These are phyloP conservation scores for Acanthamoeba castellanii DNA, from an alignment of 208 protist species.

Conservation along the genomic window DNA sequence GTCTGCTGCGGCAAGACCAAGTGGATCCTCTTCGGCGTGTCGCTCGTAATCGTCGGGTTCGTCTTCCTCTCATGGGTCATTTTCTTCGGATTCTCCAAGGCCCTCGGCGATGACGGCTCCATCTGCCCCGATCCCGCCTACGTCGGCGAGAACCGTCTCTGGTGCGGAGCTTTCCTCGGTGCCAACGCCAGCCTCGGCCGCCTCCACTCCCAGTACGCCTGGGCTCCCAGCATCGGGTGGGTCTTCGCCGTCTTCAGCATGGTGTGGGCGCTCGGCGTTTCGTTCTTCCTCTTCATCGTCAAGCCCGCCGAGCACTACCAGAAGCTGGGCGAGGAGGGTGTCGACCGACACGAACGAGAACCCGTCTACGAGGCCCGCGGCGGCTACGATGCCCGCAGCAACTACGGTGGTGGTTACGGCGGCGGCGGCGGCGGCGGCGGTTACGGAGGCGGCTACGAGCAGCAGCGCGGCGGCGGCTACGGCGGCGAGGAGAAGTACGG, in stretches of 20 bases:
- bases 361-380: background rate
- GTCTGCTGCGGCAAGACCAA: constrained; percentile 72
- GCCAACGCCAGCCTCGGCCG: constrained; percentile 53
- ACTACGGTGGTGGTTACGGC: constrained; percentile 3
- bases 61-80: constrained; percentile 74
- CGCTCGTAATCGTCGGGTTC: constrained; percentile 69
- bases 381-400: background rate
- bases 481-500: background rate
- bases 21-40: constrained; percentile 72
- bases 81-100: constrained; percentile 69
- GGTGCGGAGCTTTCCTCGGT: constrained; percentile 66
- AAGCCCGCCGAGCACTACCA: constrained; percentile 37
- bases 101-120: constrained; percentile 66
- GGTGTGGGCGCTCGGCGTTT: constrained; percentile 60
- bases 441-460: background rate
- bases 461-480: background rate
- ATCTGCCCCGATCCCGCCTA: constrained; percentile 63
- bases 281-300: constrained; percentile 71
- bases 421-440: background rate
- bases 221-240: constrained; percentile 65
- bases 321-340: constrained; percentile 46
- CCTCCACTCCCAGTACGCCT: constrained; percentile 54
- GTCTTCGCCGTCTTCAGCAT: constrained; percentile 61
- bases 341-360: background rate
- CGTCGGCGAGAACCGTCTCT: constrained; percentile 51